Evolutionary conservation across 139 green algal genomes (phyloP).

Genomic region (Chlamydomonas sphaeroides): DNA sequence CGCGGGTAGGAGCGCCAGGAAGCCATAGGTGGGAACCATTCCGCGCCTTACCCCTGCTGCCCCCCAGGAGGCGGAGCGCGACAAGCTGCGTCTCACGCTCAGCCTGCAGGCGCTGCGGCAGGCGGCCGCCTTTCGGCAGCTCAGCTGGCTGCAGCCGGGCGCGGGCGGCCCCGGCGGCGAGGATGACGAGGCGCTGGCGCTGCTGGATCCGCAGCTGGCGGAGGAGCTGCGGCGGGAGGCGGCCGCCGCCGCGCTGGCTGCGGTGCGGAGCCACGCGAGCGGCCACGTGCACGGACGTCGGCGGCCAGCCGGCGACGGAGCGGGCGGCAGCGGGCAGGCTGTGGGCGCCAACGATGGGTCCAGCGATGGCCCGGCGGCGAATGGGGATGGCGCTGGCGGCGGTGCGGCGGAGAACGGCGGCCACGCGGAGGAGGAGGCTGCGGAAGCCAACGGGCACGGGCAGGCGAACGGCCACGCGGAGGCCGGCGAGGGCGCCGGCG

Average conservation of each 20-base stretch:
- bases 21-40: no score
- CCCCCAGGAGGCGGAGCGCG: conserved; percentile 62
- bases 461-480: neutral
- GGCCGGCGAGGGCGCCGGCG: no score
- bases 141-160: conserved; percentile 46
- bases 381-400: no score
- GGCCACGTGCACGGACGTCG: neutral
- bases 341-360: no score
- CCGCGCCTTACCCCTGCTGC: no score
- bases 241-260: no score
- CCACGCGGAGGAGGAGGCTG: no score
- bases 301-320: no score
- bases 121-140: conserved; percentile 30
- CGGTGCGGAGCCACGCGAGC: neutral
- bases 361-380: no score
- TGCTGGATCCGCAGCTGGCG: conserved; percentile 10
- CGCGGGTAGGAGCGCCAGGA: no score
- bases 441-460: no score
- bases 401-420: neutral
- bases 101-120: conserved; percentile 42
- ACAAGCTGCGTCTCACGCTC: conserved; percentile 68
- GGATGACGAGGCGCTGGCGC: conserved; percentile 28
- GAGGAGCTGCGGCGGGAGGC: neutral
- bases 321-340: no score
- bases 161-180: neutral